Percentiles rank a stretch among this genome's conserved stretches.
Evolutionary conservation across 2,329 filamentous ascomycete species (phyloP).

Genomic region (Leptographium wingfieldii): DNA sequence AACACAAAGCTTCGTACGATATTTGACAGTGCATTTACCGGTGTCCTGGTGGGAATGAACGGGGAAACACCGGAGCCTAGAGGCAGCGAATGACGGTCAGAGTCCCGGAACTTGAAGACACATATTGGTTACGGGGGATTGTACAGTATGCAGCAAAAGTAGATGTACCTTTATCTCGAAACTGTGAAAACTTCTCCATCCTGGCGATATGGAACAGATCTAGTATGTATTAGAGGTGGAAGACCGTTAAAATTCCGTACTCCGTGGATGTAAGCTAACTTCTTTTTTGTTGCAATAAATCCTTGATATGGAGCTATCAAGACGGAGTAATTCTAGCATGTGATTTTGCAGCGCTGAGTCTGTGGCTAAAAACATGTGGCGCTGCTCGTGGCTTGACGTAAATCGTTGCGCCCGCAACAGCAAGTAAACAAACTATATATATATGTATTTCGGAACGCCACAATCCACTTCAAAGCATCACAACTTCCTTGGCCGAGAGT

Average conservation of each 20-base stretch:
- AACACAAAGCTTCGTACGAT: slow-evolving; percentile 63
- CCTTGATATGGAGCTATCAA: not conserved
- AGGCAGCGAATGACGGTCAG: not conserved
- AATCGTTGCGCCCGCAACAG: slow-evolving; percentile 9
- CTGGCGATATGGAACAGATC: not conserved
- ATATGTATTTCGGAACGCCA: not conserved
- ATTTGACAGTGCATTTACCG: slow-evolving; percentile 45
- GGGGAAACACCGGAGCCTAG: slow-evolving; percentile 89
- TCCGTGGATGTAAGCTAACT: not conserved
- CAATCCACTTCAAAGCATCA: not conserved
- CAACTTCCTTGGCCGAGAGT: not conserved
- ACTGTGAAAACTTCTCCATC: slow-evolving; percentile 96
- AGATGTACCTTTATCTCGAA: slow-evolving; percentile 66
- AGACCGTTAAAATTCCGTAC: too few species aligned
- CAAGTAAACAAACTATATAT: slow-evolving; percentile 10
- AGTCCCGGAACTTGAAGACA: not conserved
- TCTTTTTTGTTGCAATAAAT: not conserved
- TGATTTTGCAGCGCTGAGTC: slow-evolving; percentile 3
- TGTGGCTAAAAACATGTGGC: not conserved
- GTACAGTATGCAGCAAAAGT: not conserved
- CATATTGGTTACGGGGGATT: too few species aligned
- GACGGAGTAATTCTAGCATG: not conserved
- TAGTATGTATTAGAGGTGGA: not conserved
- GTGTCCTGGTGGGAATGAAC: slow-evolving; percentile 71
- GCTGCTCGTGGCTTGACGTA: not conserved